phyloP scores from a whole-genome alignment of 2,329 filamentous ascomycete genomes.

The Fusarium cicatricum region DNA sequence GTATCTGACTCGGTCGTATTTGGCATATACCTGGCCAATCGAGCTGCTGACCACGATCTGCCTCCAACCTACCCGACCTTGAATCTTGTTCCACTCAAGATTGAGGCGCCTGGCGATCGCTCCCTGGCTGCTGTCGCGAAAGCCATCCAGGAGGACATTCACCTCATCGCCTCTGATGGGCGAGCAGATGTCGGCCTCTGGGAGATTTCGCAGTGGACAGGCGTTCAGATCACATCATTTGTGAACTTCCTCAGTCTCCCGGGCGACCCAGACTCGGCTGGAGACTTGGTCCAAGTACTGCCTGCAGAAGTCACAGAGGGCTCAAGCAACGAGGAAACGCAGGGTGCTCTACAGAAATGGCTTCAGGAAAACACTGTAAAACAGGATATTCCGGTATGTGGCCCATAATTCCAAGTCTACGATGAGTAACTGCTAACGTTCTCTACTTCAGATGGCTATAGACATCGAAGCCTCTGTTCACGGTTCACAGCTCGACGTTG shows the following conservation, averaged over 20 bases:
- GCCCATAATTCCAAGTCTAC: too few species aligned
- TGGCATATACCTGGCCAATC: conserved; percentile 86
- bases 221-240: conserved; percentile 73
- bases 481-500: conserved; percentile 47
- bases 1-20: conserved; percentile 60
- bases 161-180: conserved; percentile 60
- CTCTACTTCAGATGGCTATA: conserved; percentile 46
- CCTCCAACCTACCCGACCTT: conserved; percentile 72
- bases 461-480: conserved; percentile 52
- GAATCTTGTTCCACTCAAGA: conserved; percentile 77
- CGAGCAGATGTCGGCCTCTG: conserved; percentile 69
- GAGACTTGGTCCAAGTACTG: conserved; percentile 11
- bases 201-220: conserved; percentile 80
- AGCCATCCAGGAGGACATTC: conserved; percentile 73
- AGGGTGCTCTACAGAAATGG: conserved; percentile 14
- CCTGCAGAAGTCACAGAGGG: background rate
- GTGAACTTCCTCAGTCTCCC: conserved; percentile 80
- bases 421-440: conserved; percentile 1
- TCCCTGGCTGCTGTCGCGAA: conserved; percentile 61
- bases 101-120: conserved; percentile 49
- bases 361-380: conserved; percentile 36
- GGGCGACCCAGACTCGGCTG: background rate
- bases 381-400: conserved; percentile 43
- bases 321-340: background rate
- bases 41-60: conserved; percentile 62